Percentiles rank a stretch among this genome's conserved stretches.
Conservation (phyloP, 805 yeast species). For the Cyberlindnera amylophila region DNA sequence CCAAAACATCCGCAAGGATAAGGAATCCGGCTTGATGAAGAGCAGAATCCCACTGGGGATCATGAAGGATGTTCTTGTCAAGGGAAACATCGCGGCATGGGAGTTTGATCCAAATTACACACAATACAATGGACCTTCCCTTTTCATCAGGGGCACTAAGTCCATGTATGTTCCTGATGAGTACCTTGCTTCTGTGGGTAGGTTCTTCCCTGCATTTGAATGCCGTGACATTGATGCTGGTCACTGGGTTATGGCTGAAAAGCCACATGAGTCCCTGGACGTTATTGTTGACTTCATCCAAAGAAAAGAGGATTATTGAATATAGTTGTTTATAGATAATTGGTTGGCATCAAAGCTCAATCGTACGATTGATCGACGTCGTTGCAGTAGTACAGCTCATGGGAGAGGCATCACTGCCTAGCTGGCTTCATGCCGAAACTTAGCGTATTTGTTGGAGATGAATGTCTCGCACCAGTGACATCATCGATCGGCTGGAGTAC, state of each 20-base stretch:
- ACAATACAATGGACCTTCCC: conserved; percentile 66
- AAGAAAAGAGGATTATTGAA: conserved; percentile 31
- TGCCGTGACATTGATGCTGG: conserved; percentile 76
- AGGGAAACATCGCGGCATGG: conserved; percentile 70
- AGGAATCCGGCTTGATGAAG: conserved; percentile 31
- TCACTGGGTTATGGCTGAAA: conserved; percentile 90
- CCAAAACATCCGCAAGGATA: conserved; percentile 56
- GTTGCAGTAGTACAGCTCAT: too few species aligned
- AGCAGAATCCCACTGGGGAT: conserved; percentile 61
- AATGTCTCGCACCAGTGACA: too few species aligned
- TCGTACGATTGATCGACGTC: too few species aligned
- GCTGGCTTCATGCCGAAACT: too few species aligned
- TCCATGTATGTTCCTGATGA: conserved; percentile 84
- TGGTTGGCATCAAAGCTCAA: too few species aligned
- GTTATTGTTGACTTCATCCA: conserved; percentile 61
- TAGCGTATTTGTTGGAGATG: too few species aligned
- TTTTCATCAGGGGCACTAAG: conserved; percentile 75
- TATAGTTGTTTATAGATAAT: too few species aligned
- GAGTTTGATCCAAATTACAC: conserved; percentile 55
- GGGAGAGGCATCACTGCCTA: too few species aligned
- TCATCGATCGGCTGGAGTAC: too few species aligned
- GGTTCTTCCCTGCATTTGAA: conserved; percentile 74
- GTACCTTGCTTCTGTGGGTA: conserved; percentile 64
- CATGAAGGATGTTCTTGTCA: conserved; percentile 61
- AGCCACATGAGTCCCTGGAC: conserved; percentile 71